Conservation (phyloP, 768 basidiomycete species). For the Pisolithus albus region DNA sequence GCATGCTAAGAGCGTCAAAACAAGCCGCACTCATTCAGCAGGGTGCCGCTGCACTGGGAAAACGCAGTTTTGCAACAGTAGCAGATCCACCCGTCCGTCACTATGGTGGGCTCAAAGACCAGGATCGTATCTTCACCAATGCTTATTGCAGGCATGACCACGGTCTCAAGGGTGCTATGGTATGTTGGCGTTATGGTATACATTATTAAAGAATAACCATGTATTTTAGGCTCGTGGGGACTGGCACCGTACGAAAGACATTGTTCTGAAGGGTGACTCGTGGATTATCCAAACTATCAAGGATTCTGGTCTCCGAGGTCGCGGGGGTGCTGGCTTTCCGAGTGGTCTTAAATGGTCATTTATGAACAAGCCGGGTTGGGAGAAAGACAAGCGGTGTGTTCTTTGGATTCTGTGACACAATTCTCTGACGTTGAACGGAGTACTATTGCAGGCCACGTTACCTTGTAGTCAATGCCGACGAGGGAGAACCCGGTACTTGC, state of each 20-base stretch:
- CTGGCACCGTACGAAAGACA: conserved; percentile 98
- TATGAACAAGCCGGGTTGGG: conserved; percentile 99
- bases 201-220: background rate
- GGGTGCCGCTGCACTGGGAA: conserved; percentile 8
- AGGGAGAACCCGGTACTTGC: conserved; percentile 98
- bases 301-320: conserved; percentile 90
- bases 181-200: conserved; percentile 29
- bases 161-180: conserved; percentile 87
- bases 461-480: conserved; percentile 96
- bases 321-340: conserved; percentile 96
- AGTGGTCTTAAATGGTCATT: conserved; percentile 96
- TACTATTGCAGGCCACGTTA: conserved; percentile 69
- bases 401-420: background rate
- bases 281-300: conserved; percentile 98
- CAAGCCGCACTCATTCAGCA: conserved; percentile 17
- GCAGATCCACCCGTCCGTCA: conserved; percentile 81
- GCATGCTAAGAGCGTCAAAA: conserved; percentile 25
- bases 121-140: conserved; percentile 92
- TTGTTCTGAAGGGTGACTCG: conserved; percentile 87
- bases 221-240: conserved; percentile 75
- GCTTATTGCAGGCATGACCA: conserved; percentile 84
- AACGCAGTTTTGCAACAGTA: conserved; percentile 55
- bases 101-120: conserved; percentile 93
- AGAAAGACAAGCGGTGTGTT: conserved; percentile 77
- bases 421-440: background rate